Evolutionary conservation across 2,329 filamentous ascomycete species (phyloP), one percentile per base, ranked within the genome.

Genomic region (Fusarium sp.): DNA sequence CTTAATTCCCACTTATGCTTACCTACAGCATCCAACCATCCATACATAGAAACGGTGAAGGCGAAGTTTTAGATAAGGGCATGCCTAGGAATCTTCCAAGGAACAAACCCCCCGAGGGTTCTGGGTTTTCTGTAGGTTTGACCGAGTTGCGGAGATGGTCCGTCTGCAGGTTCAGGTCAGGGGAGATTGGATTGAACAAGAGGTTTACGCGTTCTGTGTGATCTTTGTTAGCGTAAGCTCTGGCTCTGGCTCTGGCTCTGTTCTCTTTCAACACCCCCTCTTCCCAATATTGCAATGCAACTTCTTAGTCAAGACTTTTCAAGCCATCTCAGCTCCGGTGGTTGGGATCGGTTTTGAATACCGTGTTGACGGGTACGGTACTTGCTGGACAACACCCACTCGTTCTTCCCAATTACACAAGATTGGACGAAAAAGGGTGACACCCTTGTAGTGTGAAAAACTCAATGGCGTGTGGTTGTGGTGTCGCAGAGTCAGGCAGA

Each of bases 11-110:
- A 61, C 26, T 61, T 19, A 45, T 51, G 31, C 48, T 51, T 51
- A 39, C 31, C 14, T 39, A 26, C 23, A 51, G 5, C 10, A 37
- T 37, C 34, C 11, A 12, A 37, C 34, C 34, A 37, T 37, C 34
- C 34, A 37, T 37, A 37, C 34, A 37, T 37, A 18, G 34, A 37
- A 37, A 41, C 48, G 48, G 48, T 51, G 31, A 51, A 51, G 48
- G 4, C n/a, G 31, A 51, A 41, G 34, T 7, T 37, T 37, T n/a
- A 37, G 48, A 51, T 51, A 50, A 34, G 39, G 30, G 34, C n/a
- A 41, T n/a, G 14, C 28, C 39, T n/a, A 50, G 44, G 44, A 64
- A 58, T 64, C 26, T 65, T 65, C 42, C 44, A 54, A 58, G 51
- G 42, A 63, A 54, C 26, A 55, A 53, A 66, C 14, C 31, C 31